A percentile compares a stretch with the other conserved stretches of the same genome.
Evolutionary conservation across 2,329 filamentous ascomycete species (phyloP).

Genomic region (Tympanopsis confertula): DNA sequence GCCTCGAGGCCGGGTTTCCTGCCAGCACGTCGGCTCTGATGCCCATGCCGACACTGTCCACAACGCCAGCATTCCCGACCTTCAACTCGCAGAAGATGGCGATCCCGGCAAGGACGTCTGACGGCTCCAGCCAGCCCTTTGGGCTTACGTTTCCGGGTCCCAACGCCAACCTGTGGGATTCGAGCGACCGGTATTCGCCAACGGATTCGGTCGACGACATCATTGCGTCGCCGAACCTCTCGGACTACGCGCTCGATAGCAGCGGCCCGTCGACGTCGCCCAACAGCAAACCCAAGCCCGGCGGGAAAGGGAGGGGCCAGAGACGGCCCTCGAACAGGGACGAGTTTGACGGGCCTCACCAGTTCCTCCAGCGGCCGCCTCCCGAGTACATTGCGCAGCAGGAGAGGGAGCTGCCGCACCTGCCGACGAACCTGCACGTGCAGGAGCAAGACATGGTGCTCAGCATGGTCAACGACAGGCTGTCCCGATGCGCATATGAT

Average conservation of each 20-base stretch:
- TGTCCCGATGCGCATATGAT: slow-evolving; percentile 78
- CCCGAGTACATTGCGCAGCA: slow-evolving; percentile 63
- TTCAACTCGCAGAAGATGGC: background rate
- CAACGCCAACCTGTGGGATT: slow-evolving; percentile 32
- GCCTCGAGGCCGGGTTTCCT: background rate
- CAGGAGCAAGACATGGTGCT: slow-evolving; percentile 78
- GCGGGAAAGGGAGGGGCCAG: slow-evolving; percentile 40
- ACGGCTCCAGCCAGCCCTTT: slow-evolving; percentile 6
- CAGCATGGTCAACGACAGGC: slow-evolving; percentile 68
- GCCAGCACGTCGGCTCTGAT: background rate
- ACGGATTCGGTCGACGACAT: slow-evolving; percentile 47
- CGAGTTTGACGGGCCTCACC: slow-evolving; percentile 80
- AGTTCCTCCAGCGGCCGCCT: slow-evolving; percentile 65
- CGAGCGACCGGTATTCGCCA: slow-evolving; percentile 38
- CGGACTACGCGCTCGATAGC: slow-evolving; percentile 48
- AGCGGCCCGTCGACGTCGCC: slow-evolving; percentile 24
- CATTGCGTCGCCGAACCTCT: slow-evolving; percentile 42
- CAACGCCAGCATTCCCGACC: background rate
- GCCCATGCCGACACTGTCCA: background rate
- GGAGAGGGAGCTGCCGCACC: slow-evolving; percentile 68
- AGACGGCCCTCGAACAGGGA: slow-evolving; percentile 70
- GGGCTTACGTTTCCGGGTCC: slow-evolving; percentile 27
- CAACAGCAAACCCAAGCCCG: slow-evolving; percentile 30
- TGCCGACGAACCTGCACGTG: slow-evolving; percentile 71
- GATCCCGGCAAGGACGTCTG: background rate